Conservation (phyloP, 1,284 basidiomycete genomes). For the Boletus sp. region DNA sequence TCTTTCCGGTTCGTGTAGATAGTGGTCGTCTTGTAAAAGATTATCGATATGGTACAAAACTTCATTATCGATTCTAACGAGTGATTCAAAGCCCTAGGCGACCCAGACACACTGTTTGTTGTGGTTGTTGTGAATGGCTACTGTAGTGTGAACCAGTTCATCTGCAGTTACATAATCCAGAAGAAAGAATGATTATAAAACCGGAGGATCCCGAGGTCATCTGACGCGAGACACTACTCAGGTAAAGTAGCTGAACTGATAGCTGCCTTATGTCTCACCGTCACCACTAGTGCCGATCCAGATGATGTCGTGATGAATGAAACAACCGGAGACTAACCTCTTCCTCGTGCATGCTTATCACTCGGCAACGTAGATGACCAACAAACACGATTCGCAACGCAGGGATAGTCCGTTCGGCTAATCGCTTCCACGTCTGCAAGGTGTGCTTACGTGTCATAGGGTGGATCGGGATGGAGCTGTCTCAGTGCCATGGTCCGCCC, state of each 20-base stretch:
- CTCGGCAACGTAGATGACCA: constrained; percentile 7
- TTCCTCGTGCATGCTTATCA: constrained; percentile 14
- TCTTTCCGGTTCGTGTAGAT: background rate
- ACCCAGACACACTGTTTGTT: too few species aligned
- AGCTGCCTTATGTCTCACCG: background rate
- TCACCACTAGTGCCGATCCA: background rate
- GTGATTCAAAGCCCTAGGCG: too few species aligned
- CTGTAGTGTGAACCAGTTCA: background rate
- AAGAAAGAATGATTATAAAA: background rate
- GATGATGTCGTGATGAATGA: constrained; percentile 12
- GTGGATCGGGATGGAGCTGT: constrained; percentile 12
- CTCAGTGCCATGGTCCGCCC: background rate
- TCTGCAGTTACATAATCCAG: background rate
- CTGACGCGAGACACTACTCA: background rate
- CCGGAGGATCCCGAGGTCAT: background rate
- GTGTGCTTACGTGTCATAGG: constrained; percentile 18
- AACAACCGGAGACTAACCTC: background rate
- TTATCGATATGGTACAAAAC: background rate
- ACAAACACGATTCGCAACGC: constrained; percentile 6
- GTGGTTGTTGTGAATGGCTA: background rate
- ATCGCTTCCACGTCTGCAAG: background rate
- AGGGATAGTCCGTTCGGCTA: constrained; percentile 2
- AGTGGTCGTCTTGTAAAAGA: background rate
- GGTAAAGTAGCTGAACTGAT: background rate
- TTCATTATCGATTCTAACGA: background rate